Evolutionary conservation across 2,329 filamentous ascomycete genomes (phyloP).

Genomic region (Colletotrichum lini): DNA sequence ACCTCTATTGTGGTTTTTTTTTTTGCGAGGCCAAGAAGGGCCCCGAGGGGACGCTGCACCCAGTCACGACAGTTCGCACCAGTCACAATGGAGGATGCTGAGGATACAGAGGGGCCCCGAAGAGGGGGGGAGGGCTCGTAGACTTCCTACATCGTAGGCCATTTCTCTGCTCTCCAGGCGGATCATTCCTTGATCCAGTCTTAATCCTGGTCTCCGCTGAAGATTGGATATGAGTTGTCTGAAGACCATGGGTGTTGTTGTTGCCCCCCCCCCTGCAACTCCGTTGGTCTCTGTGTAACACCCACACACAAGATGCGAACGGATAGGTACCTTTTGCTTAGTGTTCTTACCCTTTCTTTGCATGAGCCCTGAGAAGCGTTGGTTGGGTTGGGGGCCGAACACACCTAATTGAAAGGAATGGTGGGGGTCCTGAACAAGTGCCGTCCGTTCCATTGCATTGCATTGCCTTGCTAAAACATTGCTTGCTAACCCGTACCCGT

Average conservation of each 20-base stretch:
- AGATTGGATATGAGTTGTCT: slow-evolving; percentile 4
- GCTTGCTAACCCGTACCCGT: too few relatives aligned
- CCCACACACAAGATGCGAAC: too few relatives aligned
- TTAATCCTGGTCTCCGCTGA: slow-evolving; percentile 38
- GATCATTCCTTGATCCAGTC: slow-evolving; percentile 38
- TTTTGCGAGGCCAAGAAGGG: slow-evolving; percentile 15
- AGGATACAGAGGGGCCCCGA: not conserved
- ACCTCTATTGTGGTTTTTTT: not conserved
- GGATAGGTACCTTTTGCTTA: too few relatives aligned
- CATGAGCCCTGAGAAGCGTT: not conserved
- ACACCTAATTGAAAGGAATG: too few relatives aligned
- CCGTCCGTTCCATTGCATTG: not conserved
- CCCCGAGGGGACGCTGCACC: not conserved
- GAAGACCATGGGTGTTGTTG: not conserved
- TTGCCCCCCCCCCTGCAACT: not conserved
- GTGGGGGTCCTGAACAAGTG: not conserved
- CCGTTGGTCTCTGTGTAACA: slow-evolving; percentile 24
- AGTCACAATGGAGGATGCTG: slow-evolving; percentile 1
- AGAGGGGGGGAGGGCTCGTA: not conserved
- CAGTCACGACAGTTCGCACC: not conserved
- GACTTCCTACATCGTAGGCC: too few relatives aligned
- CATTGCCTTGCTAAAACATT: too few relatives aligned
- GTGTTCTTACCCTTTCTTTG: too few relatives aligned
- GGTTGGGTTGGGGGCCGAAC: not conserved
- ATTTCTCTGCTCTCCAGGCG: slow-evolving; percentile 18